Evolutionary conservation across 1,284 basidiomycete genomes (phyloP), one percentile per base, ranked within the genome.

Genomic region (Coniferiporia weirii): DNA sequence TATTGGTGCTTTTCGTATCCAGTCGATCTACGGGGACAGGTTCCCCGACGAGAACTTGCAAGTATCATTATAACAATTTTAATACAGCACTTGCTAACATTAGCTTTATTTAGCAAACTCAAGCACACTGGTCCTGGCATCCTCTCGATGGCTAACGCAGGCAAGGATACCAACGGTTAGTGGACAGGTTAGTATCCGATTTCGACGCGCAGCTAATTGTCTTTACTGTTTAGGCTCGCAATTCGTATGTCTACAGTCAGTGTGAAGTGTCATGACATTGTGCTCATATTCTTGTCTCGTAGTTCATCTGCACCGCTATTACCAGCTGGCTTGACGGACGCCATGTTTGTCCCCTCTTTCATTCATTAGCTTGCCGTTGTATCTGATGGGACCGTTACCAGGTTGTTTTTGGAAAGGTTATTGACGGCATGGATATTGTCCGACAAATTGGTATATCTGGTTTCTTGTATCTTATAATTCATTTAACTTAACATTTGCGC

Each of bases 121-220:
- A 87, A 85, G 72, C 94, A 97, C 79, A 89, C 90, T 64, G 84
- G 81, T 47, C 84, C 90, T 58, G 94, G 93, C 67, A 79, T 83
- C 59, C 83, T 96, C 63, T 95, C 94, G 12, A 97, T 97, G 94
- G 93, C 95, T 61, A 98, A 97, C 71, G 87, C 94, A 64, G 89
- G 88, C 69, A 88, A 84, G 71, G 86, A 92, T 69, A 93, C 91
- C 5, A 93, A 93, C 65, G 91, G 89, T 88, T 69, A 60, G 76
- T 32, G 22, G 22, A 20, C 20, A 36, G 40, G 15, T 27, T 45
- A 19, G 5, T 20, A 44, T 43, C 40, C 45, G 20, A 15, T 13
- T 43, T 40, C n/a, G 7, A 44, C 7, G 3, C n/a, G 20, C 4
- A 9, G 38, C 12, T 19, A 15, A 10, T 45, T 54, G 6, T 45